These are phyloP conservation scores for Coniferiporia weirii DNA, from an alignment of 1,284 basidiomycete genomes.

Conservation along the genomic window DNA sequence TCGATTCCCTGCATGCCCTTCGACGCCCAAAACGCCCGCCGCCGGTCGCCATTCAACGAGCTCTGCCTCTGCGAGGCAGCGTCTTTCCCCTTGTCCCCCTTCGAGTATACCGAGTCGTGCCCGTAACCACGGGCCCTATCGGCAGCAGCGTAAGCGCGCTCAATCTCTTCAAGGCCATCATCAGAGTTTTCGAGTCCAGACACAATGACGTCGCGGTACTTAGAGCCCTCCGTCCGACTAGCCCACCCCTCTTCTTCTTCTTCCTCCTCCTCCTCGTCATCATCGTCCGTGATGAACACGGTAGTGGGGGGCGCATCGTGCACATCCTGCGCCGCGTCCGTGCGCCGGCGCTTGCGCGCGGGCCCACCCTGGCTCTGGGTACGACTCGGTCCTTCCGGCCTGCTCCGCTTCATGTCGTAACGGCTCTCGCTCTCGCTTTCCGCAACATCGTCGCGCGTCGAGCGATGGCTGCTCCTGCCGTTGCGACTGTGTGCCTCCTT, in stretches of 20 bases:
- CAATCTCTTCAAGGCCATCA: constrained; percentile 13
- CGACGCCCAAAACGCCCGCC: constrained; percentile 14
- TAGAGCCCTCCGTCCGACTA: neutral
- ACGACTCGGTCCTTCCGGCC: constrained; percentile 1
- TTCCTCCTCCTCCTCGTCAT: constrained; percentile 27
- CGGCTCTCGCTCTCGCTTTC: constrained; percentile 40
- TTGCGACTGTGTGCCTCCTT: constrained; percentile 14
- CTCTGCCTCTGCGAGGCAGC: neutral
- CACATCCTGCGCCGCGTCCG: constrained; percentile 31
- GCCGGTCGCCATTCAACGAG: constrained; percentile 2
- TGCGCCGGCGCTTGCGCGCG: constrained; percentile 43
- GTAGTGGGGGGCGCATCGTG: constrained; percentile 20
- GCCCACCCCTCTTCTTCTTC: neutral
- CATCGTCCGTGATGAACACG: constrained; percentile 45
- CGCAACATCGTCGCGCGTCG: constrained; percentile 22
- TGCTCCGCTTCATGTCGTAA: constrained; percentile 41
- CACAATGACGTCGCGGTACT: neutral
- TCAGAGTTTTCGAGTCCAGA: neutral
- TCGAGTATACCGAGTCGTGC: constrained; percentile 1
- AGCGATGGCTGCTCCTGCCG: constrained; percentile 8
- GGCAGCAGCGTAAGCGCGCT: constrained; percentile 9
- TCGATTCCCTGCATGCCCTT: neutral
- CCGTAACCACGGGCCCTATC: neutral
- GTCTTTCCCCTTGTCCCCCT: constrained; percentile 2
- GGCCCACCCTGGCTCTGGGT: constrained; percentile 26